These are phyloP conservation scores for Lactarius hatsudake DNA, from an alignment of 768 basidiomycete species.

Conservation along the genomic window DNA sequence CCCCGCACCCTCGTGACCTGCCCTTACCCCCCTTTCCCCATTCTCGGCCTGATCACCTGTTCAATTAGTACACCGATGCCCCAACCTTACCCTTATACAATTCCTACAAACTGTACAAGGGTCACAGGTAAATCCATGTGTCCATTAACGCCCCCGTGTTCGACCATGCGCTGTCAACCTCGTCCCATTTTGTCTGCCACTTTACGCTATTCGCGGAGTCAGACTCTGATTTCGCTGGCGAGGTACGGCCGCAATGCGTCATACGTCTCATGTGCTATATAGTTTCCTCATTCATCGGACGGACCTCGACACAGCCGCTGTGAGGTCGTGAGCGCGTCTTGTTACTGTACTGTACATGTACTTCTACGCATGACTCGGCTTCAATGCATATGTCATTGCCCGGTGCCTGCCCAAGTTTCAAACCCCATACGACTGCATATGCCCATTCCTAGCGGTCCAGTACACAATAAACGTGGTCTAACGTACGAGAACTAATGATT, in stretches of 20 bases:
- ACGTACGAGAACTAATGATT: neutral
- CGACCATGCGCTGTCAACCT: neutral
- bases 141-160: neutral
- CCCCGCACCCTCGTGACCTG: constrained; percentile 21
- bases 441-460: no score
- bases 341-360: neutral
- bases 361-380: neutral
- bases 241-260: neutral
- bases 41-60: constrained; percentile 23
- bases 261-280: neutral
- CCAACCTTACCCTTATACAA: neutral
- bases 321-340: neutral
- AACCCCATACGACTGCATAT: neutral
- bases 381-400: no score
- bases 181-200: neutral
- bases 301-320: constrained; percentile 1
- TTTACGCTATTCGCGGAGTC: neutral
- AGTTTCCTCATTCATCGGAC: neutral
- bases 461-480: neutral
- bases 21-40: constrained; percentile 14
- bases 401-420: neutral
- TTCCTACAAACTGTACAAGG: neutral
- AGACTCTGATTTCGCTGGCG: neutral
- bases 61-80: neutral
- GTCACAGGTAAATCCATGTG: neutral